Base-by-base conservation (phyloP, 768 basidiomycete species). In the Kondoa subrosea region DNA sequence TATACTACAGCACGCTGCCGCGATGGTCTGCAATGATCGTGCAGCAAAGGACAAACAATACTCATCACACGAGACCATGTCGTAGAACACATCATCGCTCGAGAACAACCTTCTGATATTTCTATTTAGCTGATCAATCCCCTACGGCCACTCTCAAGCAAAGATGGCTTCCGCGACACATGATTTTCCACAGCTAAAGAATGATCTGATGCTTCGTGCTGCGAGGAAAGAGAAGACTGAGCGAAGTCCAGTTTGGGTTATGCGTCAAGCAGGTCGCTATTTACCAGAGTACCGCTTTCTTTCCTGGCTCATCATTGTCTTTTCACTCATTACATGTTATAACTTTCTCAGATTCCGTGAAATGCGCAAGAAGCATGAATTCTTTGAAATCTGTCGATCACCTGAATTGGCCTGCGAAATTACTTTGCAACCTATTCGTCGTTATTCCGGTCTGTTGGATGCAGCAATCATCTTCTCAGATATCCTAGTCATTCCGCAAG, bases 391-490 rank as follows among this genome's bases (percentile, higher is more conserved):
- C 69, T 97, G 95, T 77, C 85, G 89, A 73, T 87, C 89, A 0
- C 93, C 95, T n/a, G 81, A 81, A 14, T 83, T 97, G 66, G 92
- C 93, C 26, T 86, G 82, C 56, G 84, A 90, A 75, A 81, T 99
- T 74, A 97, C 95, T 16, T 78, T 96, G 25, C 95, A 97, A 77
- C 95, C 95, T 64, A 89, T 97, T 74, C 83, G 86, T 63, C 85
- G 91, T 58, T 97, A 88, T 78, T 76, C 83, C 1, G 89, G 86
- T 58, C 82, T 92, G 34, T 77, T 99, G 73, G 95, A 97, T 78
- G 93, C 93, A 12, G 83, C 91, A 66, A 97, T 97, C 79, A 96
- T 97, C 78, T 99, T 99, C 81, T 88, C 85, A 73, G 95, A 97
- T 76, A 99, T 97, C 78, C 86, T 99, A 71, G 92, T 99, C 76